Conservation (phyloP, 768 basidiomycete genomes). For the Suillus brevipes region DNA sequence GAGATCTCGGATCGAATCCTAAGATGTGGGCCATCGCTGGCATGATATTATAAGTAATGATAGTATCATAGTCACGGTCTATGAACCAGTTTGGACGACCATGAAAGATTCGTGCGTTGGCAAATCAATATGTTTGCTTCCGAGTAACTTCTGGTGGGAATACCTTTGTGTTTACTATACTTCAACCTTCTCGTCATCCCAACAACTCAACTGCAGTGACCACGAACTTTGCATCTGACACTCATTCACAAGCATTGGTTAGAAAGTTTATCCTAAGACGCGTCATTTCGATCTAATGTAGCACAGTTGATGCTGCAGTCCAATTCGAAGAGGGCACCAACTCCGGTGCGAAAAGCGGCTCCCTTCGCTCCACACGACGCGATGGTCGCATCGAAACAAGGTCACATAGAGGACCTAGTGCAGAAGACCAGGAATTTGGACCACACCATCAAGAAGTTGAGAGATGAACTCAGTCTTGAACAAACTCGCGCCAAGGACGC, state of each 20-base stretch:
- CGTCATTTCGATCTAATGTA: not conserved
- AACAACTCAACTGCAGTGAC: not conserved
- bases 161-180: not conserved
- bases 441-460: slow-evolving; percentile 55
- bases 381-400: slow-evolving; percentile 59
- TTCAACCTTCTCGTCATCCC: not conserved
- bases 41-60: too few species aligned
- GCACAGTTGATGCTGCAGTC: slow-evolving; percentile 3
- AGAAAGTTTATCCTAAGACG: not conserved
- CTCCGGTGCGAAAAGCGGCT: slow-evolving; percentile 8
- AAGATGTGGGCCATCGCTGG: too few species aligned
- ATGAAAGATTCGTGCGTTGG: not conserved
- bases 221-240: not conserved
- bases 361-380: slow-evolving; percentile 39
- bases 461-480: slow-evolving; percentile 47
- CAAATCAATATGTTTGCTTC: not conserved
- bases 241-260: not conserved
- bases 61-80: too few species aligned
- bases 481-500: slow-evolving; percentile 38
- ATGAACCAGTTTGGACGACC: too few species aligned
- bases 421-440: slow-evolving; percentile 67
- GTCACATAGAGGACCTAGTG: slow-evolving; percentile 74
- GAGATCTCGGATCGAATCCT: too few species aligned
- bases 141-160: too few species aligned
- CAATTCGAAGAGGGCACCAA: slow-evolving; percentile 9